A percentile compares a stretch with the other conserved stretches of the same genome.
phyloP scores from a whole-genome alignment of 768 basidiomycete species.

The Hypsizygus marmoreus region DNA sequence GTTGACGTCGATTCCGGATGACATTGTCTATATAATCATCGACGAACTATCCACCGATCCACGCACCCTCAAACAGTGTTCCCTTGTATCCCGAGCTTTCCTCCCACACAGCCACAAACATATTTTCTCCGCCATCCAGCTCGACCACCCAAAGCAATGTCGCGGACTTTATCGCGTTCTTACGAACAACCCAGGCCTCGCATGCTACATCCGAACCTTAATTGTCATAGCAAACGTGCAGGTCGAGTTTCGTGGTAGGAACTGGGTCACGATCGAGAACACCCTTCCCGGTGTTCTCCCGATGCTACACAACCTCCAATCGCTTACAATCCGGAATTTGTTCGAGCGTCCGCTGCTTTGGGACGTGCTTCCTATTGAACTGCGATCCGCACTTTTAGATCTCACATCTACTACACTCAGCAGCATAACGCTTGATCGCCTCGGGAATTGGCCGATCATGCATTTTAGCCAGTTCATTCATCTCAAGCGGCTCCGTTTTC shows the following conservation, averaged over 20 bases:
- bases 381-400: constrained; percentile 1
- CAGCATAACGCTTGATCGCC: constrained; percentile 1
- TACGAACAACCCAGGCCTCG: constrained; percentile 2
- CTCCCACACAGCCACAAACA: neutral
- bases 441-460: constrained; percentile 8
- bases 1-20: constrained; percentile 1
- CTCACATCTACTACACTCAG: constrained; percentile 1
- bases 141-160: constrained; percentile 1
- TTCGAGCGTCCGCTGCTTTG: neutral
- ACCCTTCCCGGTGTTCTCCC: constrained; percentile 14
- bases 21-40: constrained; percentile 9
- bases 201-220: constrained; percentile 7
- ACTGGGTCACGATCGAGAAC: constrained; percentile 18
- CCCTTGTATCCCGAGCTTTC: constrained; percentile 7
- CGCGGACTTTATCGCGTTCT: constrained; percentile 5
- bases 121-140: constrained; percentile 5
- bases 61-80: constrained; percentile 1
- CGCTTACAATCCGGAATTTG: constrained; percentile 7
- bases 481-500: constrained; percentile 1
- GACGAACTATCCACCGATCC: constrained; percentile 6
- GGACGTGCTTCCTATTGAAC: constrained; percentile 1
- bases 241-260: constrained; percentile 10
- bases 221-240: neutral
- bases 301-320: constrained; percentile 11
- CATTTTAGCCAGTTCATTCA: constrained; percentile 3